Conservation (phyloP, 1,284 basidiomycete genomes). For the Inonotus obliquus region DNA sequence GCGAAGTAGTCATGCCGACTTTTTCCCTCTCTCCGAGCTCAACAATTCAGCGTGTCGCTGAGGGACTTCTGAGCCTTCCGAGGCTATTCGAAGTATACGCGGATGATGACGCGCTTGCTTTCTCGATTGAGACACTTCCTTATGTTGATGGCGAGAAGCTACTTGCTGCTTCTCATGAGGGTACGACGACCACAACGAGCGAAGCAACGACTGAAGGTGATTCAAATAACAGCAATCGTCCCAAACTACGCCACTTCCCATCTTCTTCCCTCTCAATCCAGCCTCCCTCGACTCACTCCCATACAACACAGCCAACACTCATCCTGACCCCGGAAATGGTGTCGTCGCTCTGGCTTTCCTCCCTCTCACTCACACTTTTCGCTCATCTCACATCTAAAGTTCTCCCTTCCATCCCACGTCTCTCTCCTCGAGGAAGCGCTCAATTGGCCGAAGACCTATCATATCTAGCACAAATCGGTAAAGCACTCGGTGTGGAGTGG, state of each 20-base stretch:
- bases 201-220: slow-evolving; percentile 21
- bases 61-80: slow-evolving; percentile 90
- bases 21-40: slow-evolving; percentile 93
- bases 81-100: slow-evolving; percentile 93
- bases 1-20: slow-evolving; percentile 80
- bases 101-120: slow-evolving; percentile 86
- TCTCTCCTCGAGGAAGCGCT: slow-evolving; percentile 65
- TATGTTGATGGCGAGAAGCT: slow-evolving; percentile 57
- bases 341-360: slow-evolving; percentile 85
- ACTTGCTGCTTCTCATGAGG: slow-evolving; percentile 41
- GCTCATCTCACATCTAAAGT: slow-evolving; percentile 64
- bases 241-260: slow-evolving; percentile 34
- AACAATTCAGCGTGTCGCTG: slow-evolving; percentile 83
- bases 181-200: slow-evolving; percentile 19
- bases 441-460: slow-evolving; percentile 87
- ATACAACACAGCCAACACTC: slow-evolving; percentile 14
- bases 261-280: slow-evolving; percentile 31
- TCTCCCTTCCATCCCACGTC: slow-evolving; percentile 54
- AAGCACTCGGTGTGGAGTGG: slow-evolving; percentile 84
- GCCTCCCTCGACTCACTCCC: slow-evolving; percentile 26
- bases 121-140: slow-evolving; percentile 82
- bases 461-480: slow-evolving; percentile 88
- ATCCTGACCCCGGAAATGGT: slow-evolving; percentile 67
- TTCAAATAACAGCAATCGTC: neutral
- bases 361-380: slow-evolving; percentile 78